Conservation (phyloP, 495 filamentous ascomycete genomes). For the Aspergillus indologenus region DNA sequence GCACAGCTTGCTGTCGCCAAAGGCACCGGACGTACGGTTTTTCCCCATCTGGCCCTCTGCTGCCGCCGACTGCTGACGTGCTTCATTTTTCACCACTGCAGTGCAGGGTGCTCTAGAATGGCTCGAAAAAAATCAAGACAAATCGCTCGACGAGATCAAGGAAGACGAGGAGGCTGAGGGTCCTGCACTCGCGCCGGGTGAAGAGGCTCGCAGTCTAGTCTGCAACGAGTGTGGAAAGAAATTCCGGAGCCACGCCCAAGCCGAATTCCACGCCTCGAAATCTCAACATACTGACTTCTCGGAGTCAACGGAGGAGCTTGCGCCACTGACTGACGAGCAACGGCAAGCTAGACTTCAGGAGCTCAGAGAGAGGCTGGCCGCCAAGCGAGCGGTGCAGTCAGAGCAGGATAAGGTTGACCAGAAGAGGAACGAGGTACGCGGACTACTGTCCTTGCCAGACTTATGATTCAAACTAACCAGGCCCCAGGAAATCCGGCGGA, state of each 20-base stretch:
- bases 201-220: conserved; percentile 60
- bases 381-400: conserved; percentile 66
- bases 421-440: conserved; percentile 81
- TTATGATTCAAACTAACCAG: background rate
- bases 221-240: conserved; percentile 95
- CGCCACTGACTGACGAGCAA: conserved; percentile 87
- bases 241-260: conserved; percentile 74
- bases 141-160: conserved; percentile 72
- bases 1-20: conserved; percentile 79
- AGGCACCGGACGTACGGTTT: conserved; percentile 64
- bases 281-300: conserved; percentile 88
- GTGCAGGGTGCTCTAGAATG: conserved; percentile 90
- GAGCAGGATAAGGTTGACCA: conserved; percentile 76
- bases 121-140: conserved; percentile 88
- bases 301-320: conserved; percentile 87
- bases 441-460: background rate
- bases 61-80: background rate
- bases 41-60: background rate
- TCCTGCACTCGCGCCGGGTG: conserved; percentile 58
- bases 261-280: conserved; percentile 87
- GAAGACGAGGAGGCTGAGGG: conserved; percentile 38
- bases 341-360: conserved; percentile 76
- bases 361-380: conserved; percentile 66
- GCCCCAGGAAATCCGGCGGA: conserved; percentile 75
- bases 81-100: conserved; percentile 28